Evolutionary conservation across 371 early-diverging fungal species (phyloP), one percentile per base, ranked within the genome.

Genomic region (Gilbertella persicaria): DNA sequence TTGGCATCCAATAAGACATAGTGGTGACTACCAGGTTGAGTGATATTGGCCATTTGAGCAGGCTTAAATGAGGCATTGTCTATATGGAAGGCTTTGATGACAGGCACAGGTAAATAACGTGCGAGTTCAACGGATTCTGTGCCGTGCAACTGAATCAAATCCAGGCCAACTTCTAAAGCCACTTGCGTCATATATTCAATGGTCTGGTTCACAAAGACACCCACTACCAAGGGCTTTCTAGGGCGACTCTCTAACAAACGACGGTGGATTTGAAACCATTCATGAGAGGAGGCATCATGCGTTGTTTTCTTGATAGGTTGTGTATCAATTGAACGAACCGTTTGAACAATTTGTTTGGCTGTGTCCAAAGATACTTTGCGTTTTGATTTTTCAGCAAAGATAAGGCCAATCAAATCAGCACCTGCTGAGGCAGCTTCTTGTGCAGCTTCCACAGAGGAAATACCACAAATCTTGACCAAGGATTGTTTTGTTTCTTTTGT

Each of bases 141-240:
- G 0, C 96, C 95, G 66, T 98, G 99, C 53, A 97, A 77, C 73
- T 98, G 99, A 19, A 96, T 88, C 19, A 95, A 52, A 66, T 97
- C 97, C 29, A 97, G 77, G 9, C 87, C 85, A 20, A 87, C 83
- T 6, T 66, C 59, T 12, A 70, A 62, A 0, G 85, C 89, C 3
- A 90, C 75, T 5, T 67, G 60, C n/a, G 81, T 79, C 62, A 97
- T 92, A 41, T 91, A 74, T 38, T 86, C 90, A 23, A 89, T 55
- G 0, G 86, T 57, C 46, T 93, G 91, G 65, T 95, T 89, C 58
- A 86, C 85, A 71, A 98, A 97, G 1, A 98, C 97, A 19, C 97
- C 99, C 1, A 95, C 95, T 9, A 94, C 69, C 50, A 93, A 69
- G 12, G 97, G 97, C 42, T 78, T 82, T 45, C 82, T 64, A 12